phyloP scores from a whole-genome alignment of 2,329 filamentous ascomycete species.

The Alternaria burnsii region DNA sequence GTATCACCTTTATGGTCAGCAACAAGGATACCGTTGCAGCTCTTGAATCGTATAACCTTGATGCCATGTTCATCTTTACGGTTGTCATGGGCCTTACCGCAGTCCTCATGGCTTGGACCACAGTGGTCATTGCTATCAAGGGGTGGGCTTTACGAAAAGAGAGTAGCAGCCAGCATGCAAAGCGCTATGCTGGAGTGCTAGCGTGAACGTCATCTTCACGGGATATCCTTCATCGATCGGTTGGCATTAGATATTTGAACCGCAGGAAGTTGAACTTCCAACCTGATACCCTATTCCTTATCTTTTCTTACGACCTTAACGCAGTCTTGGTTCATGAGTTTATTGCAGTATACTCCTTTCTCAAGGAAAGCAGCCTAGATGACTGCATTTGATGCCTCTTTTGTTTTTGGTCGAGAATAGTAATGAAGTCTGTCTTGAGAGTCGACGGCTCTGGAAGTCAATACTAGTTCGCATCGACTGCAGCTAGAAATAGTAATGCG shows the following conservation, averaged over 20 bases:
- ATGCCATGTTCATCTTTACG: slow-evolving; percentile 94
- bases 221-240: background rate
- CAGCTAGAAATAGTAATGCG: background rate
- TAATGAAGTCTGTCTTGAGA: slow-evolving; percentile 2
- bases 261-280: background rate
- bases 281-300: slow-evolving; percentile 17
- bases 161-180: slow-evolving; percentile 33
- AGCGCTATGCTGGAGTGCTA: slow-evolving; percentile 37
- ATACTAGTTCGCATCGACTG: background rate
- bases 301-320: slow-evolving; percentile 26
- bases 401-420: slow-evolving; percentile 1
- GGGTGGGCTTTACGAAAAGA: slow-evolving; percentile 73
- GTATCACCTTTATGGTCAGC: slow-evolving; percentile 91
- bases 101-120: slow-evolving; percentile 84
- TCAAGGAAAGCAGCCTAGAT: slow-evolving; percentile 33
- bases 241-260: background rate
- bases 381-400: slow-evolving; percentile 31
- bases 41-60: slow-evolving; percentile 79
- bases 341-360: slow-evolving; percentile 42
- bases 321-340: slow-evolving; percentile 7
- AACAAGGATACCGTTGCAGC: slow-evolving; percentile 77
- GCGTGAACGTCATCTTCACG: slow-evolving; percentile 22
- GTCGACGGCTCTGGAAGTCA: background rate
- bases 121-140: slow-evolving; percentile 81
- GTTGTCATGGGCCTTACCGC: slow-evolving; percentile 84